phyloP scores from a whole-genome alignment of 129 eudicot genomes.

The Arctium minus region DNA sequence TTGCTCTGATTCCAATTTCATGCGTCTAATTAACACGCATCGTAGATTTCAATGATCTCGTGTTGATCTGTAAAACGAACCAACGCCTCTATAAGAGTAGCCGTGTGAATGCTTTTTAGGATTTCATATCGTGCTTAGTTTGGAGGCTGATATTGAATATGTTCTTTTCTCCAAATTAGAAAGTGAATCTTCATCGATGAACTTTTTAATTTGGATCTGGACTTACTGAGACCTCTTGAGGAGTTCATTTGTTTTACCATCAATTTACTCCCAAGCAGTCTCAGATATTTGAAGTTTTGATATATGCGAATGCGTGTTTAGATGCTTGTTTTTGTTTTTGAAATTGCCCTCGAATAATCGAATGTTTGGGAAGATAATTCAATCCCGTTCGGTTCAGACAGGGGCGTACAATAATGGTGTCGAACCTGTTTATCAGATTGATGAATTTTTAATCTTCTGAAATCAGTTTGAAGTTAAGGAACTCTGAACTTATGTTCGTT shows the following conservation, averaged over 20 bases:
- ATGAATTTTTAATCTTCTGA: background rate
- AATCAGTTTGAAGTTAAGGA: constrained; percentile 14
- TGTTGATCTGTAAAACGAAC: background rate
- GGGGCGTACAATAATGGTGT: constrained; percentile 22
- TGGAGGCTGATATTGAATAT: constrained; percentile 14
- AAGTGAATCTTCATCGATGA: background rate
- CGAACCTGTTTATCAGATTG: constrained; percentile 6
- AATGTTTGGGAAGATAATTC: background rate
- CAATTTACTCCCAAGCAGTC: constrained; percentile 13
- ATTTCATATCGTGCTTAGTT: constrained; percentile 35
- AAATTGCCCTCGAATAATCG: constrained; percentile 25
- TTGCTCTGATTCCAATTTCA: background rate
- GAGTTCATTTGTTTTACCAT: background rate
- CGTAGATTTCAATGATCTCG: background rate
- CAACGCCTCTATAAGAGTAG: constrained; percentile 30
- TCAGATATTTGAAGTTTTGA: background rate
- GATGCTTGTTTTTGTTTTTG: background rate
- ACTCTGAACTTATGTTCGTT: background rate
- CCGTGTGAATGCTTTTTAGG: constrained; percentile 19
- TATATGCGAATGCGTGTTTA: background rate
- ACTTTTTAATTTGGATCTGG: constrained; percentile 2
- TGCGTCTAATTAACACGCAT: background rate
- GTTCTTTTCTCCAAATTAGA: background rate
- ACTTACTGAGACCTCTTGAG: constrained; percentile 8
- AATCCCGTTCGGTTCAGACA: constrained; percentile 21